Percentiles rank a stretch among this genome's conserved stretches.
Conservation (phyloP, 31 red algal genomes). For the Endocladia muricata region DNA sequence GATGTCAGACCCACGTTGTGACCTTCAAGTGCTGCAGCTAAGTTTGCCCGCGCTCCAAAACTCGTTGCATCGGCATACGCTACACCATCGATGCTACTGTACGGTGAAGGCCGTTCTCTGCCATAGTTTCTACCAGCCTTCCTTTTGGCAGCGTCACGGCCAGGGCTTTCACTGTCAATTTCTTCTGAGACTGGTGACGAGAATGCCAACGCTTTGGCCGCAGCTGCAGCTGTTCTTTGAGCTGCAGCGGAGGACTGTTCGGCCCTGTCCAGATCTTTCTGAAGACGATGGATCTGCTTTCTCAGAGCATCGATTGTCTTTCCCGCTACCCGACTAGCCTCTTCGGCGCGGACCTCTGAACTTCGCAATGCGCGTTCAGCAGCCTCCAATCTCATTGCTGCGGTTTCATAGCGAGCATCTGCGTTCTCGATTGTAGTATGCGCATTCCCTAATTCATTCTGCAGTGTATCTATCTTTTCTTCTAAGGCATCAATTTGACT, state of each 20-base stretch:
- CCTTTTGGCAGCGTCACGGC: background rate
- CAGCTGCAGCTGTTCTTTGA: constrained; percentile 30
- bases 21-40: constrained; percentile 8
- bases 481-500: constrained; percentile 13
- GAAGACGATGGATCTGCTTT: background rate
- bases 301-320: constrained; percentile 1
- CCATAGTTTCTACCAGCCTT: no score
- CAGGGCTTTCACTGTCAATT: background rate
- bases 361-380: constrained; percentile 11
- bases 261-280: constrained; percentile 3
- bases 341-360: constrained; percentile 21
- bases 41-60: background rate
- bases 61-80: background rate
- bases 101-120: background rate
- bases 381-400: constrained; percentile 25
- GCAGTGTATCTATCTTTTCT: constrained; percentile 1
- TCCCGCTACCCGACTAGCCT: background rate
- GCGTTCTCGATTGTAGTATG: background rate
- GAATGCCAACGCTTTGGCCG: constrained; percentile 18
- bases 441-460: constrained; percentile 14
- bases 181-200: background rate
- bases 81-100: background rate
- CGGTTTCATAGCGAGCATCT: constrained; percentile 21
- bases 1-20: constrained; percentile 9
- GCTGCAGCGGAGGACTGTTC: constrained; percentile 15